Base-by-base conservation (phyloP, 129 eudicot genomes). In the Arctium minus region DNA sequence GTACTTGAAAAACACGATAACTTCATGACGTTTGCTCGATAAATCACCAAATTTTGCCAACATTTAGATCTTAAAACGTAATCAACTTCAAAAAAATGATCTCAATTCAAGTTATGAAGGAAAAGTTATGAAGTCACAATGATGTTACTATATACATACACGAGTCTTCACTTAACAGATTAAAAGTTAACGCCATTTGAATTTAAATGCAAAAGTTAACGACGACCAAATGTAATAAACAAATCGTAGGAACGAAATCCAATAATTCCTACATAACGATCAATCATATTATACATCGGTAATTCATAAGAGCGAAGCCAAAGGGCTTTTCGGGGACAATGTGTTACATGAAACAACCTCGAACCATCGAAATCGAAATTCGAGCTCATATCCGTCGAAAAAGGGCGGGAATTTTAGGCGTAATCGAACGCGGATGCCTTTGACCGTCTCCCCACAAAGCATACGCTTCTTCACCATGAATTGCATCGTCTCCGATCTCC, bases 361-460 rank as follows among this genome's bases (percentile, higher is more conserved):
- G 6, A 38, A 11, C 30, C 22, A 29, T 27, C 18, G 39, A 79
- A 79, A 15, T n/a, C 68, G 12, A 67, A 67, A 67, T 27, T 33
- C 11, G 3, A 50, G 73, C 81, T 65, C 74, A 80, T 13, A 62
- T 38, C 1, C 91, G 87, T 68, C 89, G 73, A 36, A 84, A 87
- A 73, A 92, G 73, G 9, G 91, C 40, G 27, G 94, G 90, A 38
- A 92, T 38, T 74, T 83, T 88, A 18, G 90, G 90, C 10, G 89
- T 87, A 56, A 79, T 86, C 27, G 87, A 86, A 3, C 89, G 84
- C 4, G 85, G 90, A 83, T 88, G 62, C 75, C 89, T 86, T 82
- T 90, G 91, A 22, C 97, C 94, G 65, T 92, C 97, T 27, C 95
- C 97, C 97, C 97, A 93, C 74, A 93, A 78, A 0, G 97, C 97